These are phyloP conservation scores for Eustoma russellianum DNA, from an alignment of 257 asterid species.

Conservation along the genomic window DNA sequence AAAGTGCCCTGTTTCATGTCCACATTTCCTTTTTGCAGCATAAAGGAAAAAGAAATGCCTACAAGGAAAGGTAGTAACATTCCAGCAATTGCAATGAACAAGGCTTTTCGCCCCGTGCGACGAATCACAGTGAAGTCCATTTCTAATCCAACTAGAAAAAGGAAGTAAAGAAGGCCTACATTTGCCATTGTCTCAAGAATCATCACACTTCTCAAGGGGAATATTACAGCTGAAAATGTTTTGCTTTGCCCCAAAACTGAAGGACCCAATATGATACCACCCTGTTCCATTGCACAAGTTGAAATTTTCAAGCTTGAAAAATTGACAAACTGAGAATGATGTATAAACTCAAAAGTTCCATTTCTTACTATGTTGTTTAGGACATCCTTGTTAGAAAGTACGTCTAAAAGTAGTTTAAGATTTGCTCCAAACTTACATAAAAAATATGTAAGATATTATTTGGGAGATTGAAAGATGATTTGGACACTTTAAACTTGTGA, in stretches of 20 bases:
- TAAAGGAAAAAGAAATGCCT: conserved; percentile 56
- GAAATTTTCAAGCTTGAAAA: too few relatives aligned
- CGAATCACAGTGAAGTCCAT: conserved; percentile 81
- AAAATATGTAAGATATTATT: too few relatives aligned
- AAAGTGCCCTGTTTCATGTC: conserved; percentile 61
- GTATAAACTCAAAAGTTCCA: too few relatives aligned
- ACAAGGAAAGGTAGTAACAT: conserved; percentile 71
- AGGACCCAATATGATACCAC: conserved; percentile 87
- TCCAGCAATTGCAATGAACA: conserved; percentile 56
- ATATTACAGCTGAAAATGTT: conserved; percentile 39
- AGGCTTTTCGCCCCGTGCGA: conserved; percentile 55
- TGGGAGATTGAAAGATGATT: too few relatives aligned
- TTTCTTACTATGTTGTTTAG: too few relatives aligned
- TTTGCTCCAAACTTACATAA: too few relatives aligned
- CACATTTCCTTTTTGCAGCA: conserved; percentile 29
- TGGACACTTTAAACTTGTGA: too few relatives aligned
- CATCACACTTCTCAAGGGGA: conserved; percentile 90
- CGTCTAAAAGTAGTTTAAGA: too few relatives aligned
- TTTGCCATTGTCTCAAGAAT: conserved; percentile 97
- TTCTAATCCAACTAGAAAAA: conserved; percentile 84
- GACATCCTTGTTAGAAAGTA: too few relatives aligned
- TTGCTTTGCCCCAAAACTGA: conserved; percentile 59
- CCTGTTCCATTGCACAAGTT: conserved; percentile 31
- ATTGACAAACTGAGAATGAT: too few relatives aligned
- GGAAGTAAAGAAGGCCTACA: conserved; percentile 83